A percentile compares a stretch with the other conserved stretches of the same genome.
Conservation (phyloP, 208 protist genomes). For the Acanthamoeba castellanii region DNA sequence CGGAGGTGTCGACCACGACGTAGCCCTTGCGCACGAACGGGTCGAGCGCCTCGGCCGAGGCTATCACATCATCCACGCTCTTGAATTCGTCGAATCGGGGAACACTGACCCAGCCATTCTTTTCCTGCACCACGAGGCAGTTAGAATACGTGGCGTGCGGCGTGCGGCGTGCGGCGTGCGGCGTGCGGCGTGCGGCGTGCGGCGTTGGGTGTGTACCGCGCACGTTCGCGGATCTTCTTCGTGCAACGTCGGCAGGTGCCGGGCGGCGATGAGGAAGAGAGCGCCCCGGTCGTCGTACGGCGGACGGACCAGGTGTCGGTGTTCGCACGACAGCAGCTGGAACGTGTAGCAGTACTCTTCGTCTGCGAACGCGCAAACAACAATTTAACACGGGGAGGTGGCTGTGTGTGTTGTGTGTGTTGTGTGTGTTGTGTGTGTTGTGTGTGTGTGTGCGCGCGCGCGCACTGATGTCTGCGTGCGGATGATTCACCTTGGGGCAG, state of each 20-base stretch:
- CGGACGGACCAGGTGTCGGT: background rate
- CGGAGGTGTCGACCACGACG: background rate
- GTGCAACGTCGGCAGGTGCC: background rate
- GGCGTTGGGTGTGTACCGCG: background rate
- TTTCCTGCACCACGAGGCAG: background rate
- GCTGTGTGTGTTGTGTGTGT: background rate
- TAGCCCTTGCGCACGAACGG: slow-evolving; percentile 32
- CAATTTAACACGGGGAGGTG: too few species aligned
- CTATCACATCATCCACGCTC: background rate
- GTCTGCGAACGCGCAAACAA: background rate
- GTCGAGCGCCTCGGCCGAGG: background rate
- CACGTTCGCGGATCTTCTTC: background rate
- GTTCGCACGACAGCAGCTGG: slow-evolving; percentile 4
- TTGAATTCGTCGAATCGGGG: background rate
- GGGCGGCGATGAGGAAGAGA: background rate
- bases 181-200: background rate
- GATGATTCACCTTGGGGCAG: background rate
- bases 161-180: background rate
- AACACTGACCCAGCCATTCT: background rate
- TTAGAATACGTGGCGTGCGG: background rate
- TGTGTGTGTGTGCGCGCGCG: too few species aligned
- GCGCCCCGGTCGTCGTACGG: background rate
- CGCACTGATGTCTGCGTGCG: too few species aligned
- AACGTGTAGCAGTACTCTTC: slow-evolving; percentile 44
- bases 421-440: too few species aligned